Evolutionary conservation across 148 eudicot species (phyloP).

Genomic region (Fagopyrum esculentum): DNA sequence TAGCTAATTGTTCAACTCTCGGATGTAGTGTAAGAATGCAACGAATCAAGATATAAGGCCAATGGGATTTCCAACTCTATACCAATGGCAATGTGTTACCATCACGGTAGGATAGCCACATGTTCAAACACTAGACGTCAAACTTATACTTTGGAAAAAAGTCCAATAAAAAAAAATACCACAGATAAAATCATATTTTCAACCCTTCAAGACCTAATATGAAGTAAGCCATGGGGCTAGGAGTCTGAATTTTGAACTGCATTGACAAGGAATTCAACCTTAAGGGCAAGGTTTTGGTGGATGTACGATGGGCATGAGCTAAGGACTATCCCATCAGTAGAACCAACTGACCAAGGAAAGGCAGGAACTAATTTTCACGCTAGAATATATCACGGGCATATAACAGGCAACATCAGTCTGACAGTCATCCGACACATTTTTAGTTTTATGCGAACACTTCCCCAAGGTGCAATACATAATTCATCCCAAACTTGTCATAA

Average conservation of each 20-base stretch:
- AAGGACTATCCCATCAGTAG: not conserved
- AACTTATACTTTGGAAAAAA: too few species aligned
- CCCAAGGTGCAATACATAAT: not conserved
- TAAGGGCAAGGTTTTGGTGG: not conserved
- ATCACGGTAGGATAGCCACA: too few species aligned
- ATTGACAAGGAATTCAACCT: not conserved
- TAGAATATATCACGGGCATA: not conserved
- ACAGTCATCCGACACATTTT: not conserved
- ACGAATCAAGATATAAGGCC: too few species aligned
- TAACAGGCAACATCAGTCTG: not conserved
- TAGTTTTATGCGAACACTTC: not conserved
- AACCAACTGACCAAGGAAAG: not conserved
- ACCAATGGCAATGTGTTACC: too few species aligned
- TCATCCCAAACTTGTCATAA: not conserved
- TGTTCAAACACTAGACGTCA: too few species aligned
- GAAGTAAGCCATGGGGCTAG: not conserved
- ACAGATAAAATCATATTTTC: too few species aligned
- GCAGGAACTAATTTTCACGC: not conserved
- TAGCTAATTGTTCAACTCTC: too few species aligned
- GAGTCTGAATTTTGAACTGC: not conserved
- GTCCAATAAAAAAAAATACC: too few species aligned
- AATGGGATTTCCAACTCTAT: too few species aligned
- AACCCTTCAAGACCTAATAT: not conserved
- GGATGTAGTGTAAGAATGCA: too few species aligned
- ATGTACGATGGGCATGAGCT: not conserved